Evolutionary conservation across 2,329 filamentous ascomycete species (phyloP).

Genomic region (Aschersonia sp.): DNA sequence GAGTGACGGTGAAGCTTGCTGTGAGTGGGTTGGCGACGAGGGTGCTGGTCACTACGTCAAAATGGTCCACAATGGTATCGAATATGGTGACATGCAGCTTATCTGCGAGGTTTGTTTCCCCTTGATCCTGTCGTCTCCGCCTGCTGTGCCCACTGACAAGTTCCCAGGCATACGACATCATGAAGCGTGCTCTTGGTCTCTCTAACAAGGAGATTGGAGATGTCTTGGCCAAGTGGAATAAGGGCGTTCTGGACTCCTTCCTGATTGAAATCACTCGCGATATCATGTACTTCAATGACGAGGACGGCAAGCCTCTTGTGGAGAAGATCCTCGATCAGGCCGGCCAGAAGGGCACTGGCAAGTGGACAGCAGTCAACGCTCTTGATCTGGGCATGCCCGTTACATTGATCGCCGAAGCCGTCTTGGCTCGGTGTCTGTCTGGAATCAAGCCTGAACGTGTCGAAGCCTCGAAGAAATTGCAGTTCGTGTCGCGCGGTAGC

Average conservation of each 20-base stretch:
- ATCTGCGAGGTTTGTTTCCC: constrained; percentile 68
- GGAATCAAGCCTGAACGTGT: constrained; percentile 87
- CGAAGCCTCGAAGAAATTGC: constrained; percentile 65
- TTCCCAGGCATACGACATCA: constrained; percentile 87
- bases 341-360: constrained; percentile 98
- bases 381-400: constrained; percentile 98
- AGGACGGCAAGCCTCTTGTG: constrained; percentile 77
- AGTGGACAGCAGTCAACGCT: constrained; percentile 99
- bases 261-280: constrained; percentile 98
- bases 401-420: constrained; percentile 92
- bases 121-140: neutral
- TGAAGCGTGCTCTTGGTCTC: constrained; percentile 94
- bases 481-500: constrained; percentile 54
- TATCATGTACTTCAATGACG: constrained; percentile 97
- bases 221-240: constrained; percentile 93
- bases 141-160: neutral
- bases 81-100: constrained; percentile 99
- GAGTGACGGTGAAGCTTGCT: constrained; percentile 94
- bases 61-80: constrained; percentile 99
- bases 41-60: constrained; percentile 99
- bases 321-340: constrained; percentile 99
- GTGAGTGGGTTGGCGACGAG: constrained; percentile 99
- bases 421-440: constrained; percentile 88
- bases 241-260: constrained; percentile 96
- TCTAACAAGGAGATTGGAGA: constrained; percentile 91